Base-by-base conservation (phyloP, 2,329 filamentous ascomycete genomes). In the Aspergillus sp. region DNA sequence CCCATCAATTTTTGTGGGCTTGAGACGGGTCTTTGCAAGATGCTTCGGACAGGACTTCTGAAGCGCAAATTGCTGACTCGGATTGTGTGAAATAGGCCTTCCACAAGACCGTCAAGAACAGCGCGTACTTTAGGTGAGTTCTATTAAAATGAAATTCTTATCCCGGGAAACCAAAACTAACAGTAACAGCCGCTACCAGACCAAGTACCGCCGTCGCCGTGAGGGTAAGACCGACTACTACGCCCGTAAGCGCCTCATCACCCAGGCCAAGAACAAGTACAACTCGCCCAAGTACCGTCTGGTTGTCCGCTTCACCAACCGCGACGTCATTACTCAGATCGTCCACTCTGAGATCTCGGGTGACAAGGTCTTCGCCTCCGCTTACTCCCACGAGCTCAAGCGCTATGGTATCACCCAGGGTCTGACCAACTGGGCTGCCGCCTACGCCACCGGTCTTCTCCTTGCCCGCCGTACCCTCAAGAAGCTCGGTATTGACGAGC, bases 201-300 rank as follows among this genome's bases (percentile, higher is more conserved):
- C 93, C 74, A 98, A 98, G 86, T 98, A 96, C 88, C 93, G 90
- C 83, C 90, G 93, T 74, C 86, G 93, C 77, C 84, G 88, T 64
- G 72, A 86, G 70, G 93, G 93, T 74, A 98, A 98, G 88, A 98
- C 93, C 80, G 93, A 98, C 76, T 98, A 98, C 89, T 97, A 96
- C 77, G 93, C 93, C 73, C 91, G 93, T 76, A 97, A 97, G 88
- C 87, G 93, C 72, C 83, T 98, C 76, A 93, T 97, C 82, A 90
- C 89, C 81, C 93, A 98, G 84, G 93, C 93, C 80, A 98, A 97
- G 89, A 98, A 98, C 89, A 98, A 98, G 87, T 98, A 97, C 87
- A 95, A 95, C 80, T 87, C 93, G 58, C 93, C 93, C 78, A 98
- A 98, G 85, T 97, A 98, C 86, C 88, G 93, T 72, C 86, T 98